Base-by-base conservation (phyloP, 1,284 basidiomycete genomes). In the Boletus sp. region DNA sequence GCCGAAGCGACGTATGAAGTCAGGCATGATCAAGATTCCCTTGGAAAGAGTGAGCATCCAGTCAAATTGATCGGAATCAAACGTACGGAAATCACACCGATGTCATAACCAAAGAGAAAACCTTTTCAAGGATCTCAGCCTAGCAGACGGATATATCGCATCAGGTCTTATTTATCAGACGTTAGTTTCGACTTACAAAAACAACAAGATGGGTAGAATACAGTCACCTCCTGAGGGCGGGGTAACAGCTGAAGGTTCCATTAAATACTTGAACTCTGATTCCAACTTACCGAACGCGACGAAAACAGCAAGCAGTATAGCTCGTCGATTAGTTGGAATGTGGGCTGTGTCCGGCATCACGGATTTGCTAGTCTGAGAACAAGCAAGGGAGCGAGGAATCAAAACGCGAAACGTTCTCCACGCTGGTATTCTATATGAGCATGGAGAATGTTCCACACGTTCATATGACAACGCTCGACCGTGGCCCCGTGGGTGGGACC, bases 1-100 rank as follows among this genome's bases (percentile, higher is more conserved):
- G n/a, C 90, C 90, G 68, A 91, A 91, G 19, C 88, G 83, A 58
- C 77, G 66, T 60, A 90, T 78, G 72, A 93, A 93, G 72, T 91
- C 88, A 7, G 84, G 83, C 90, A 93, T 92, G 62, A 91, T 90
- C 43, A 44, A 90, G 74, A 73, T 88, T 89, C 83, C 90, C 89
- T 84, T 89, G 44, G 14, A 33, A 30, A 11, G 33, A n/a, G 23
- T 47, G 23, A 49, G 50, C 25, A 43, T 51, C 25, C 14, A 27
- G 25, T 59, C 30, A 21, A 5, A 23, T 52, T 25, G n/a, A 28
- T 44, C 35, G 47, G 9, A 28, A 55, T 50, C 17, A 23, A 37
- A 62, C 75, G 35, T 61, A 81, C 81, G 31, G 80, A 83, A 60
- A 89, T 89, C 60, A 89, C 87, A 71, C 87, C 87, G 74, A 89